A percentile compares a stretch with the other conserved stretches of the same genome.
phyloP scores from a whole-genome alignment of 441 rosid species.

The Croton setiger region DNA sequence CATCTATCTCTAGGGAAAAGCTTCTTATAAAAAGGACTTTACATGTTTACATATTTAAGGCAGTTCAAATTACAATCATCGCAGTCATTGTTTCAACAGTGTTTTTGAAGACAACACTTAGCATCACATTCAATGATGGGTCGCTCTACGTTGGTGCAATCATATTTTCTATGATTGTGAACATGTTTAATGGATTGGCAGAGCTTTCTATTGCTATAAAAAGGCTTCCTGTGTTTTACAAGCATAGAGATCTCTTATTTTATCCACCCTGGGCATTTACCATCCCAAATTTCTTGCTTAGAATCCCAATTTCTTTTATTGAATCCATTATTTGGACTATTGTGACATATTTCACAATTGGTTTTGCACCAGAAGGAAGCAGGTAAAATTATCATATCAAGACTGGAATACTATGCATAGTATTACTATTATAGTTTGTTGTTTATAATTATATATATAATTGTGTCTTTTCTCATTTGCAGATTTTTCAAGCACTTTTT shows the following conservation, averaged over 20 bases:
- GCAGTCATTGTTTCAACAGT: conserved; percentile 49
- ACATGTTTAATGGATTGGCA: conserved; percentile 65
- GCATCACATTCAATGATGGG: conserved; percentile 44
- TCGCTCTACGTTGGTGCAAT: conserved; percentile 45
- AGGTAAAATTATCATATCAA: conserved; percentile 34
- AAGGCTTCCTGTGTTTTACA: conserved; percentile 74
- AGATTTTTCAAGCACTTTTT: conserved; percentile 75
- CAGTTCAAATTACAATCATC: conserved; percentile 49
- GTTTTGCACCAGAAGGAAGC: conserved; percentile 59
- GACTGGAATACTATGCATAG: background rate
- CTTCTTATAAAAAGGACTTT: conserved; percentile 58
- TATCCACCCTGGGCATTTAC: conserved; percentile 72
- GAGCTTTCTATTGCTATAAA: conserved; percentile 47
- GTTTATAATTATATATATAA: background rate
- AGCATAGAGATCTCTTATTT: conserved; percentile 66
- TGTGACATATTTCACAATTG: conserved; percentile 52
- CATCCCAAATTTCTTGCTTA: conserved; percentile 52
- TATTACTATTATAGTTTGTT: background rate
- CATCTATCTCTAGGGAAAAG: conserved; percentile 65
- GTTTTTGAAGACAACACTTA: conserved; percentile 45
- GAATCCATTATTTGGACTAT: conserved; percentile 52
- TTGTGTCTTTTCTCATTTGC: conserved; percentile 3
- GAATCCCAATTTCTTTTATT: conserved; percentile 49
- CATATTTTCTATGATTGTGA: conserved; percentile 43
- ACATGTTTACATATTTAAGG: conserved; percentile 54